These are phyloP conservation scores for Hypoxylon subgilvum DNA, from an alignment of 495 filamentous ascomycete species.

Conservation along the genomic window DNA sequence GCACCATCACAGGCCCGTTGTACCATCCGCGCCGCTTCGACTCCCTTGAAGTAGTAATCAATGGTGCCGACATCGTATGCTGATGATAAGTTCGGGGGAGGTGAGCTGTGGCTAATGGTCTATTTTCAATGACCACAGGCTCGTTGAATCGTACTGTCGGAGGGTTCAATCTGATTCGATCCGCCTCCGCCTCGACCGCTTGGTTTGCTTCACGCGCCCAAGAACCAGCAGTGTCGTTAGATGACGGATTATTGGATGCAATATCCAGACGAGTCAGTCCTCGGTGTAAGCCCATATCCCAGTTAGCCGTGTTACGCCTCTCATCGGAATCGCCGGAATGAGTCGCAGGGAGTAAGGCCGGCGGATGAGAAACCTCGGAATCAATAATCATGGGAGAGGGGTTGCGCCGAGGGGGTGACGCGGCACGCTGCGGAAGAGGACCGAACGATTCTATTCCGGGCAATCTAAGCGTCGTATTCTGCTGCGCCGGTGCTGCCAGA, in stretches of 20 bases:
- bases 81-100: conserved; percentile 47
- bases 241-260: conserved; percentile 59
- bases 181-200: conserved; percentile 56
- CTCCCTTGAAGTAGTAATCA: conserved; percentile 59
- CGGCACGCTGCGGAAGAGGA: conserved; percentile 62
- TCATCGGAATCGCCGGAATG: conserved; percentile 61
- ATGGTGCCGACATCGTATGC: conserved; percentile 59
- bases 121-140: conserved; percentile 24
- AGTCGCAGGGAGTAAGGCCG: conserved; percentile 47
- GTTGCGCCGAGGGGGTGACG: conserved; percentile 67
- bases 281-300: conserved; percentile 78
- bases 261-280: conserved; percentile 78
- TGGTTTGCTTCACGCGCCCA: conserved; percentile 59
- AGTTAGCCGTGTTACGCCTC: conserved; percentile 67
- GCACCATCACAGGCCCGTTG: conserved; percentile 59
- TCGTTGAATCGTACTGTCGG: conserved; percentile 57
- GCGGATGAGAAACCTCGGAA: conserved; percentile 49
- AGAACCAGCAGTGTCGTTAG: conserved; percentile 59
- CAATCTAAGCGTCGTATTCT: conserved; percentile 60
- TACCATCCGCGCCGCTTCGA: conserved; percentile 74
- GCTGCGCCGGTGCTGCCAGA: conserved; percentile 51
- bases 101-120: background rate
- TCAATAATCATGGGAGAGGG: conserved; percentile 75
- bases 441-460: conserved; percentile 93
- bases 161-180: conserved; percentile 47